Percentiles rank a stretch among this genome's conserved stretches.
Conservation (phyloP, 2,329 filamentous ascomycete genomes). For the Ophiobolus disseminans region DNA sequence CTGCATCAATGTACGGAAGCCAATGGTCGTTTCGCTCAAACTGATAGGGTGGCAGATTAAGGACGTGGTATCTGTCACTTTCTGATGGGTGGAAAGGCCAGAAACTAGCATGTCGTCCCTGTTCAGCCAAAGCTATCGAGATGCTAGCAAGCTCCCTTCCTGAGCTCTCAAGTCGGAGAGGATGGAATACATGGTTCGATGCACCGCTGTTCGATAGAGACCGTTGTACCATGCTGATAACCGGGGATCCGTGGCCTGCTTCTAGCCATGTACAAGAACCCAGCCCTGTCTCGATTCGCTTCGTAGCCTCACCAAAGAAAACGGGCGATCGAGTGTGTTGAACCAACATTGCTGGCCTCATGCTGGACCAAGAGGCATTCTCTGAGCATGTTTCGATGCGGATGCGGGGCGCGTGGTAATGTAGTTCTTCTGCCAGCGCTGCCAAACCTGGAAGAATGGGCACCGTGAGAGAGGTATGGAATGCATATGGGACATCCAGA, state of each 20-base stretch:
- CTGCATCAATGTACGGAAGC: too few species aligned
- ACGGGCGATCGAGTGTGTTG: slow-evolving; percentile 55
- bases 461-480: slow-evolving; percentile 36
- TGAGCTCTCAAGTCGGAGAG: too few species aligned
- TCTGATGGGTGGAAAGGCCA: slow-evolving; percentile 51
- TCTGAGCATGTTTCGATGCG: slow-evolving; percentile 31
- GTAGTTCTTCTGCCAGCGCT: slow-evolving; percentile 29
- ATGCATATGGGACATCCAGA: slow-evolving; percentile 28
- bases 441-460: slow-evolving; percentile 24
- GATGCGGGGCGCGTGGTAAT: slow-evolving; percentile 43
- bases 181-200: slow-evolving; percentile 9
- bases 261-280: slow-evolving; percentile 30
- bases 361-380: neutral
- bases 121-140: slow-evolving; percentile 49
- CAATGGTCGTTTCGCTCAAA: slow-evolving; percentile 33
- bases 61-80: slow-evolving; percentile 32
- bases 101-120: slow-evolving; percentile 44
- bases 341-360: slow-evolving; percentile 4
- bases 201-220: slow-evolving; percentile 21
- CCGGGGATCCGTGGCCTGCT: slow-evolving; percentile 30
- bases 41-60: slow-evolving; percentile 44
- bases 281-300: slow-evolving; percentile 44
- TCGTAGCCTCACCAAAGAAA: slow-evolving; percentile 54
- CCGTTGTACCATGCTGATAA: slow-evolving; percentile 37
- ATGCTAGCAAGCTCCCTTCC: slow-evolving; percentile 14